phyloP scores from a whole-genome alignment of 2,329 filamentous ascomycete genomes.

The Penicillium sp. region DNA sequence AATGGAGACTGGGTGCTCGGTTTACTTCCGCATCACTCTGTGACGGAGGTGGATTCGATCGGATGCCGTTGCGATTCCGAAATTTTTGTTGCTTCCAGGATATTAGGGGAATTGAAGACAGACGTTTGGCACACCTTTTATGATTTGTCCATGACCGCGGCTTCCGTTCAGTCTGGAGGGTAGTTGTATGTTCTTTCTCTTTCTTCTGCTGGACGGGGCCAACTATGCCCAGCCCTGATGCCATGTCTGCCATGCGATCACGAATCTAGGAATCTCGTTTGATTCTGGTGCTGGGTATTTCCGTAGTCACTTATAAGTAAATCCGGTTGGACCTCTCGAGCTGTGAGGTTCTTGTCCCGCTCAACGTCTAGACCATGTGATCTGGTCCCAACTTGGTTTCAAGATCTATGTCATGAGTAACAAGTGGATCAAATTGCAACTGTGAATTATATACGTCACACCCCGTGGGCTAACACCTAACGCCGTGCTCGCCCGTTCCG shows the following conservation, averaged over 20 bases:
- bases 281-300: conserved; percentile 12
- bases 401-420: not conserved
- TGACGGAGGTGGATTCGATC: conserved; percentile 31
- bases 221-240: conserved; percentile 34
- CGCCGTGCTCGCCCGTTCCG: conserved; percentile 5
- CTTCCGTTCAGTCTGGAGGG: conserved; percentile 12
- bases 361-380: not conserved
- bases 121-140: conserved; percentile 26
- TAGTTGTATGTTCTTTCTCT: conserved; percentile 27
- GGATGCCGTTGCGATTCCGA: conserved; percentile 38
- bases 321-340: not conserved
- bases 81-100: conserved; percentile 27
- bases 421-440: not conserved
- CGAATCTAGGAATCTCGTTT: conserved; percentile 30
- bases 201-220: conserved; percentile 17
- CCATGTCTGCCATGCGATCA: conserved; percentile 34
- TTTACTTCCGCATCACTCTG: conserved; percentile 25
- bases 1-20: conserved; percentile 41
- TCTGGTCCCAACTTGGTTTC: not conserved
- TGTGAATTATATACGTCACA: not conserved
- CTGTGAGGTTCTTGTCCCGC: not conserved
- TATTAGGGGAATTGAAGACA: conserved; percentile 30
- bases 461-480: not conserved
- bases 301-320: not conserved
- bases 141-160: conserved; percentile 7